Base-by-base conservation (phyloP, 768 basidiomycete genomes). In the Pulveroboletus sp. region DNA sequence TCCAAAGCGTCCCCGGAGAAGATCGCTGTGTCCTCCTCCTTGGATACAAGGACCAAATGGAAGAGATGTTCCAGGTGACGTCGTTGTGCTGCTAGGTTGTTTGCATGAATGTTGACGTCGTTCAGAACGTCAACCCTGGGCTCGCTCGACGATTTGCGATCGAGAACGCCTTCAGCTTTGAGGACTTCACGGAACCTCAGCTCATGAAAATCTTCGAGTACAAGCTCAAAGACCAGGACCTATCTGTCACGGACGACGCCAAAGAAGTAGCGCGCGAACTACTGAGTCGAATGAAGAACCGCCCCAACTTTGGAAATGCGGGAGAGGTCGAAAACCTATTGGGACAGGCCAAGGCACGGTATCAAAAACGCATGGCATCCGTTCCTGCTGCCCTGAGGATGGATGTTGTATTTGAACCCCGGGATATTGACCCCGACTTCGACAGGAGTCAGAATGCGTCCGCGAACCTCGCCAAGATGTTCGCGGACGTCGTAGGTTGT, bases 51-150 rank as follows among this genome's bases (percentile, higher is more conserved):
- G 71, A 78, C 1, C 72, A 86, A 57, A 86, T 87, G 76, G 62
- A 68, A 26, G 80, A 86, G 18, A 87, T 88, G 86, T 87, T 88
- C 63, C 82, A 84, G 71, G 85, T 85, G 59, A 51, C 62, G 18
- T 33, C 7, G 11, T 28, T 45, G 4, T 11, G 6, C 31, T 3
- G n/a, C 11, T 14, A 1, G 14, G 8, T 17, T 21, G 7, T 42
- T n/a, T 2, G 1, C 5, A 11, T 24, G 3, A 3, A 15, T 15
- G 8, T 18, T 50, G 21, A 49, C 44, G 47, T n/a, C 13, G n/a
- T 8, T 3, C 39, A 86, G 84, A 81, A 86, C 48, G 85, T 86
- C 45, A 87, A 87, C 59, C 80, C 83, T 4, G 85, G 85, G 11
- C 69, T 87, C 6, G 67, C 78, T 6, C 76, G 85, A 9, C 80